A percentile compares a stretch with the other conserved stretches of the same genome.
These are phyloP conservation scores for Nepenthes gracilis DNA, from an alignment of 148 eudicot genomes.

Conservation along the genomic window DNA sequence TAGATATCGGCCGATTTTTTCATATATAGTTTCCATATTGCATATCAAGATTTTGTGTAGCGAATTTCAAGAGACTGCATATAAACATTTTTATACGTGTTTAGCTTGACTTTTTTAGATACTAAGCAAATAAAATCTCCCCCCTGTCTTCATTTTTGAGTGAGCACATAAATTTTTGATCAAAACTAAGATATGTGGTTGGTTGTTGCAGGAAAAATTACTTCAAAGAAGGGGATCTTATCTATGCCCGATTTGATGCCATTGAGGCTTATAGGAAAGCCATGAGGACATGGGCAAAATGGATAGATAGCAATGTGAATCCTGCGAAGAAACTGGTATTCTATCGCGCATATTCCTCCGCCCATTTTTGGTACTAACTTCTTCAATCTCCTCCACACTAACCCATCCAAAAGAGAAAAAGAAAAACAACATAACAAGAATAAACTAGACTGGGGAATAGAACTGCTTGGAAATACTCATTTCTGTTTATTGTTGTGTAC, in stretches of 20 bases:
- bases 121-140: no score
- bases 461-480: no score
- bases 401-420: background rate
- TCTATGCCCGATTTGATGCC: slow-evolving; percentile 61
- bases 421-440: no score
- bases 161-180: background rate
- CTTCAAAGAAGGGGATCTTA: slow-evolving; percentile 67
- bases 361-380: slow-evolving; percentile 66
- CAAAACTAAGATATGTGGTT: slow-evolving; percentile 6
- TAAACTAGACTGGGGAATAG: no score
- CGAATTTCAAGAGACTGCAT: no score
- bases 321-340: slow-evolving; percentile 47
- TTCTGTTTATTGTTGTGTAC: no score
- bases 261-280: slow-evolving; percentile 87
- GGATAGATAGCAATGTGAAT: slow-evolving; percentile 58
- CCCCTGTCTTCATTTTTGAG: slow-evolving; percentile 1
- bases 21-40: no score
- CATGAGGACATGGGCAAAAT: slow-evolving; percentile 77
- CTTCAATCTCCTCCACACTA: background rate
- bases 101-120: no score
- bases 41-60: no score
- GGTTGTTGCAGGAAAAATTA: slow-evolving; percentile 61
- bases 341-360: slow-evolving; percentile 89
- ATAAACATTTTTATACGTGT: no score
- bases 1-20: no score